These are phyloP conservation scores for Phytophthora pluvialis DNA, from an alignment of 352 stramenopile species.

Conservation along the genomic window DNA sequence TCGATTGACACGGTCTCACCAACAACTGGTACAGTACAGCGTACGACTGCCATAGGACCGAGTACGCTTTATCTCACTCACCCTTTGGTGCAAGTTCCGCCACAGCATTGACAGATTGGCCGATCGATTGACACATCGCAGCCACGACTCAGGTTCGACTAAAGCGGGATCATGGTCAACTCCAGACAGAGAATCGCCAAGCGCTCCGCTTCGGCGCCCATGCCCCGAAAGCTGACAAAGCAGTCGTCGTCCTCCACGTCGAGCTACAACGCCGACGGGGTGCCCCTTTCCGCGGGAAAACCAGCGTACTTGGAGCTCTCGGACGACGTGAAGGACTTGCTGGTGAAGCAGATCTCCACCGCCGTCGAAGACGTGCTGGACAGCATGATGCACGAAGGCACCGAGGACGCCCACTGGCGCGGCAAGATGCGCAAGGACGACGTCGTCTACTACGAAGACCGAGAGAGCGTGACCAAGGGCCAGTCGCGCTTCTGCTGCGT, in stretches of 20 bases:
- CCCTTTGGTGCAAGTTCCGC: constrained; percentile 14
- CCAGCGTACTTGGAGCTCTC: constrained; percentile 34
- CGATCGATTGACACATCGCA: constrained; percentile 18
- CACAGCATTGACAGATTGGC: constrained; percentile 24
- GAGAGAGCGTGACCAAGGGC: constrained; percentile 30
- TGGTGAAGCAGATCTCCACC: constrained; percentile 36
- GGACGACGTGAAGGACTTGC: constrained; percentile 30
- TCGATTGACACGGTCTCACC: constrained; percentile 29
- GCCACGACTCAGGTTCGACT: constrained; percentile 29
- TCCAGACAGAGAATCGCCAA: constrained; percentile 15
- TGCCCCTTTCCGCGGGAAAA: constrained; percentile 6
- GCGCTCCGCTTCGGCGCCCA: constrained; percentile 23
- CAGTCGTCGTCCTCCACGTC: constrained; percentile 25
- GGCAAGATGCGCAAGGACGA: constrained; percentile 44
- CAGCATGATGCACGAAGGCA: constrained; percentile 43
- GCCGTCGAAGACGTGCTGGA: constrained; percentile 47
- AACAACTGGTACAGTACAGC: neutral
- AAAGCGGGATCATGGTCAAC: constrained; percentile 22
- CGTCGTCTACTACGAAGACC: constrained; percentile 49
- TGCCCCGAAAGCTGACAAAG: constrained; percentile 15
- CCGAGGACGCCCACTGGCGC: constrained; percentile 33
- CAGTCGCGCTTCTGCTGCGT: constrained; percentile 53
- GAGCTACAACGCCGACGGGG: constrained; percentile 27
- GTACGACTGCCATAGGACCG: constrained; percentile 5
- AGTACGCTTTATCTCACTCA: neutral